Evolutionary conservation across 1,284 basidiomycete genomes (phyloP), one percentile per base, ranked within the genome.

Genomic region (Ganoderma meredithae): DNA sequence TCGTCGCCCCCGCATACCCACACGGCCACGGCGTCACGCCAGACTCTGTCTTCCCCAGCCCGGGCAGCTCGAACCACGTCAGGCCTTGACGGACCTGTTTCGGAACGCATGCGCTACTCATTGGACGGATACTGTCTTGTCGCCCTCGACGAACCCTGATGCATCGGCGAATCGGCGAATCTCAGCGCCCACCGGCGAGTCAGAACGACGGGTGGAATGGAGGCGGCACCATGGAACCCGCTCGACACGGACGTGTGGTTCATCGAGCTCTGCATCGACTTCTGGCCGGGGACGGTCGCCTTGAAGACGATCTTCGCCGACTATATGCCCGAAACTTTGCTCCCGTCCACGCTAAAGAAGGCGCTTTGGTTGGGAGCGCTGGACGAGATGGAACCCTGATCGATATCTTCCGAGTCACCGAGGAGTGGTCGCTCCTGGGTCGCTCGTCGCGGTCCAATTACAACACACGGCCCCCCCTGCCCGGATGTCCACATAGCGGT

Each of bases 331-430:
- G 79, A 74, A 9, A 91, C 81, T 66, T 85, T 75, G 60, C 76
- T 80, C 90, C 91, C 93, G 76, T 93, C 86, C 15, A 91, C 87
- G n/a, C 82, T 82, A 12, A 85, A 77, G 67, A 85, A 86, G 1
- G 92, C 82, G 5, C 90, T 83, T 58, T 84, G 78, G 74, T 91
- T 90, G 1, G 86, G 83, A 47, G 82, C 78, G 7, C 76, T 73
- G 4, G 83, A 79, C 0, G 85, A 86, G 33, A 92, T 82, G 22
- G 82, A 84, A 0, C 88, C 90, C 15, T 79, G 17, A 91, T n/a
- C n/a, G n/a, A n/a, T n/a, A n/a, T 74, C 10, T 77, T 79, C 27
- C 27, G 27, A 31, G 27, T 31, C 43, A 91, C 70, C 90, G 89
- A 92, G 0, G 84, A 78, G 7, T 79, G 84, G 68, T 87, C 88